A percentile compares a stretch with the other conserved stretches of the same genome.
Evolutionary conservation across 768 basidiomycete genomes (phyloP).

Genomic region (Kwoniella sp.): DNA sequence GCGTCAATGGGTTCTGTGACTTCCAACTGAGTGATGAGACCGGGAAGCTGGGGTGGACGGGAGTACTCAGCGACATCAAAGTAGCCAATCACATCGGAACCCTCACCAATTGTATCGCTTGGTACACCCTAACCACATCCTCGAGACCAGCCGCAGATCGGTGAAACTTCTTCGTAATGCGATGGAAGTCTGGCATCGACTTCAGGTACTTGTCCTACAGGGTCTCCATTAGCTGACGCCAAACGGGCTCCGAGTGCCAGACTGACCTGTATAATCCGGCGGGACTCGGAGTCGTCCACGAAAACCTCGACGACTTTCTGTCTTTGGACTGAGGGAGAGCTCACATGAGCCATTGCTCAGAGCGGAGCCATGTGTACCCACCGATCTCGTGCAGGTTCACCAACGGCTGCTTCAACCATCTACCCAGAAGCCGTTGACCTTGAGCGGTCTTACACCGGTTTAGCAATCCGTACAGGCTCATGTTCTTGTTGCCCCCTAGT

Average conservation of each 20-base stretch:
- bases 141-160: conserved; percentile 77
- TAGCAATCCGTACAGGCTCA: conserved; percentile 78
- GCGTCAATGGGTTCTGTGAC: conserved; percentile 53
- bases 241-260: neutral
- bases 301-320: conserved; percentile 85
- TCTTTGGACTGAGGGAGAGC: conserved; percentile 65
- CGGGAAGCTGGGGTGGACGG: conserved; percentile 59
- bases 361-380: conserved; percentile 56
- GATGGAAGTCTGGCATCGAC: conserved; percentile 86
- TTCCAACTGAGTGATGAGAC: conserved; percentile 65
- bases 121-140: conserved; percentile 92
- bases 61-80: neutral
- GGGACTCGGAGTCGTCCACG: conserved; percentile 64
- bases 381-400: conserved; percentile 90
- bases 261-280: conserved; percentile 68
- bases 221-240: neutral
- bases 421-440: conserved; percentile 76
- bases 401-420: conserved; percentile 94
- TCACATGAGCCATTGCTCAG: neutral
- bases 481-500: conserved; percentile 66
- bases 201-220: conserved; percentile 78
- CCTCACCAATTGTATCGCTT: conserved; percentile 75
- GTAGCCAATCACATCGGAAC: neutral
- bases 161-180: conserved; percentile 86
- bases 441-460: conserved; percentile 97